Evolutionary conservation across 2,329 filamentous ascomycete genomes (phyloP), one percentile per base, ranked within the genome.

Genomic region (Didymella sp.): DNA sequence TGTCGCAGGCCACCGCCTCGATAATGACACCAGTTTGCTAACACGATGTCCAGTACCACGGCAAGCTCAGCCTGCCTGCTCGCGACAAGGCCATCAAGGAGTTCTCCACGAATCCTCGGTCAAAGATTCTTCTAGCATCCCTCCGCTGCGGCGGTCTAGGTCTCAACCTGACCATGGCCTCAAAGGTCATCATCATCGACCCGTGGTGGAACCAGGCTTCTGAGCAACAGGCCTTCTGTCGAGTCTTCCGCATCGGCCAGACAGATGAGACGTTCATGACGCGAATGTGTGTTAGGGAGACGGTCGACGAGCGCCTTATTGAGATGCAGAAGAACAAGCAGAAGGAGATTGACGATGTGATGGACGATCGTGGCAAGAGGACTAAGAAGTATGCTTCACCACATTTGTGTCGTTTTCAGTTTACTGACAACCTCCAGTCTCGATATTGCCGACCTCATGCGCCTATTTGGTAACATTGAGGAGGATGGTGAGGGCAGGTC

Each of bases 211-310:
- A 91, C 54, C 73, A 73, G 1, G 78, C 81, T 0, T 72, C 80
- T 0, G 87, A 91, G 62, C 76, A 85, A n/a, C 89, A 91, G 64
- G 87, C 84, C 0, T 85, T 85, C 66, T 83, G 80, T 1, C 83
- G 89, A 0, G 83, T 91, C 0, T 84, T 83, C 63, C 81, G 89
- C 5, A 85, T 87, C 2, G 88, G 88, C 0, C 90, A 94, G 60
- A 59, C 68, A 0, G 83, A 87, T 38, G 76, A 84, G 30, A 87
- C 87, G 0, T 77, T 84, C 11, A 81, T 89, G 55, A 80, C 84
- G 0, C 80, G 86, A 0, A 78, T 92, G 30, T 73, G 86, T 0
- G 78, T 87, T 0, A 72, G 77, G 1, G 77, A 82, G 4, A 84
- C 81, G 0, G 83, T 90, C 5, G 89, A 92, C 56, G 77, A 82